Evolutionary conservation across 306 rosid genomes (phyloP).

Genomic region (Fragaria ananassa): DNA sequence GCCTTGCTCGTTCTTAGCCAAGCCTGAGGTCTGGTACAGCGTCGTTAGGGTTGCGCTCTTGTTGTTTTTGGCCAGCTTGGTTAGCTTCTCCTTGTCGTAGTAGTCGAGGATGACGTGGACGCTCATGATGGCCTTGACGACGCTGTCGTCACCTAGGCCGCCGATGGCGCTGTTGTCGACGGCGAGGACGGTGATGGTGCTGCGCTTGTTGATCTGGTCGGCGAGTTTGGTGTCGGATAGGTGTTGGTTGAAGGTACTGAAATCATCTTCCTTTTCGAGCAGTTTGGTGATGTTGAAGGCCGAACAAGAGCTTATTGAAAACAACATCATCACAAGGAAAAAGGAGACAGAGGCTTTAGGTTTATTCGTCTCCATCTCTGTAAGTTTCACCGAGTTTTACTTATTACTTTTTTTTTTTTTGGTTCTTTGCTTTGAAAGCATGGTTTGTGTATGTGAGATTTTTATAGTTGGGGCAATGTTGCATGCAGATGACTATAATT

Average conservation of each 20-base stretch:
- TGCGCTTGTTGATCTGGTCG: background rate
- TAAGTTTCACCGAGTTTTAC: background rate
- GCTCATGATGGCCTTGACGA: slow-evolving; percentile 39
- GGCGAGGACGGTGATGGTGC: slow-evolving; percentile 8
- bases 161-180: slow-evolving; percentile 40
- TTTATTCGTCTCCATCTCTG: background rate
- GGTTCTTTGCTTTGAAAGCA: background rate
- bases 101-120: slow-evolving; percentile 42
- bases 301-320: background rate
- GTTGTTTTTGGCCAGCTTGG: background rate
- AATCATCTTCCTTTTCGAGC: background rate
- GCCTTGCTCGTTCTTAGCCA: slow-evolving; percentile 37
- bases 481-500: background rate
- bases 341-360: background rate
- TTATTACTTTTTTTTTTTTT: background rate
- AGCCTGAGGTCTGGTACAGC: slow-evolving; percentile 39
- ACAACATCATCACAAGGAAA: background rate
- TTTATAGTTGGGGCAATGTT: background rate
- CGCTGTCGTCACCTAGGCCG: slow-evolving; percentile 36
- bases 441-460: background rate
- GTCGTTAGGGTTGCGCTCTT: slow-evolving; percentile 31
- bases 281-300: slow-evolving; percentile 8
- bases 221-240: background rate
- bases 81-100: slow-evolving; percentile 40
- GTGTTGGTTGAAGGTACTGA: background rate